Base-by-base conservation (phyloP, 2,329 filamentous ascomycete genomes). In the Fusarium lateritium region DNA sequence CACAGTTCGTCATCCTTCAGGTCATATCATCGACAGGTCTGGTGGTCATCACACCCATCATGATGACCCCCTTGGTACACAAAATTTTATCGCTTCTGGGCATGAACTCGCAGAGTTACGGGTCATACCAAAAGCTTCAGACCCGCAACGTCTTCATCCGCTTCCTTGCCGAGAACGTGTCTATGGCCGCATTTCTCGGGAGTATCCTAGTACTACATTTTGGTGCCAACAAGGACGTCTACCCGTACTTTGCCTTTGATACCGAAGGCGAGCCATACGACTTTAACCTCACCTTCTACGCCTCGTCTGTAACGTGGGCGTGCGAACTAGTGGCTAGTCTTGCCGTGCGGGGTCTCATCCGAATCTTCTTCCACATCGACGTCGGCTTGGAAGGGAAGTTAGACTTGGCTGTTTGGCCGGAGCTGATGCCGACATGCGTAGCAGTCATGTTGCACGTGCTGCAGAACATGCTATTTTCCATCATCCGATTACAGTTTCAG, bases 391-490 rank as follows among this genome's bases (percentile, higher is more conserved):
- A 92, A 79, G 89, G 88, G 26, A 88, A 87, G 78, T 80, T 87
- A 64, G 89, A 92, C 77, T 80, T 92, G 69, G 85, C 85, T 8
- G 86, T 88, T 56, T 91, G 89, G 87, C 89, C 89, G 3, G 89
- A 91, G 80, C 78, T 92, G 73, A 78, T 92, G 72, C 89, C 89
- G 19, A 90, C 89, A 5, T 87, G 87, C 56, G 86, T 90, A 21
- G 88, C 87, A 22, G 89, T 91, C 22, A 88, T 88, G 81, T 80
- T 91, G 76, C 89, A 92, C 72, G 89, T 91, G 51, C 75, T 91
- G 78, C 89, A 92, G 79, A 92, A 91, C 76, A 92, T 92, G 89
- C 78, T 92, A 57, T 91, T 92, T 79, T 89, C 88, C 45, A 91
- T 92, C 72, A 86, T 91, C 36, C 84, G 89, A 67, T 79, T 92